phyloP scores from a whole-genome alignment of 2,329 filamentous ascomycete species.

The Ceratocystis destructans region DNA sequence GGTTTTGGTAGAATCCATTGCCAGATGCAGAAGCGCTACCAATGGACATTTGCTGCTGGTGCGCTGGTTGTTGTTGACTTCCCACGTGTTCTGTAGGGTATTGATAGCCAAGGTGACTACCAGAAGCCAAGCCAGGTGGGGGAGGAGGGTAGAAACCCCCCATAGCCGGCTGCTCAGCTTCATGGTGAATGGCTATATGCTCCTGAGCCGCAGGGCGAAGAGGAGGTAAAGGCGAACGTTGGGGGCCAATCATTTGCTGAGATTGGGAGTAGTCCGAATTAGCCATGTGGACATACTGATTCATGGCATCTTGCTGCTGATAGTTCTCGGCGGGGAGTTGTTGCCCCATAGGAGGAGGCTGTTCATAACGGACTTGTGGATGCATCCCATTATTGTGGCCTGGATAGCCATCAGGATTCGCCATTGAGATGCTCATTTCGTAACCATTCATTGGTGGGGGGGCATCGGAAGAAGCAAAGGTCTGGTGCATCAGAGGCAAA shows the following conservation, averaged over 20 bases:
- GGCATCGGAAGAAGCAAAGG: neutral
- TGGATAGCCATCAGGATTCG: neutral
- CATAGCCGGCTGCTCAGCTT: neutral
- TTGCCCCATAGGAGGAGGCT: neutral
- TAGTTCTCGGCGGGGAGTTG: slow-evolving; percentile 8
- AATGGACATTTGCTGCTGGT: slow-evolving; percentile 3
- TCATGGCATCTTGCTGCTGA: slow-evolving; percentile 6
- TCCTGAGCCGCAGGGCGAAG: slow-evolving; percentile 13
- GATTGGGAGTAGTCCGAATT: slow-evolving; percentile 9
- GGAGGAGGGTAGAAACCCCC: slow-evolving; percentile 14
- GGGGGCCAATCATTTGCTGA: neutral
- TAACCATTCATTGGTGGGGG: slow-evolving; percentile 10
- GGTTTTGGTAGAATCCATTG: neutral
- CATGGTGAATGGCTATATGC: slow-evolving; percentile 7
- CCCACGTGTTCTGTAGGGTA: slow-evolving; percentile 6
- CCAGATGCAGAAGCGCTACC: neutral
- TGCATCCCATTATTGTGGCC: slow-evolving; percentile 1
- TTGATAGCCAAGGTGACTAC: slow-evolving; percentile 8
- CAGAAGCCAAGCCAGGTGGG: slow-evolving; percentile 5
- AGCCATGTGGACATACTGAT: slow-evolving; percentile 8
- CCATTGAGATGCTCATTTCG: neutral
- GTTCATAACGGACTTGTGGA: slow-evolving; percentile 7
- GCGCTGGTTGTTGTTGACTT: slow-evolving; percentile 3
- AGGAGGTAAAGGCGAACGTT: slow-evolving; percentile 16
- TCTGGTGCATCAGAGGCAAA: neutral